phyloP scores from a whole-genome alignment of 345 rosid species.

The Atalantia buxifolia region DNA sequence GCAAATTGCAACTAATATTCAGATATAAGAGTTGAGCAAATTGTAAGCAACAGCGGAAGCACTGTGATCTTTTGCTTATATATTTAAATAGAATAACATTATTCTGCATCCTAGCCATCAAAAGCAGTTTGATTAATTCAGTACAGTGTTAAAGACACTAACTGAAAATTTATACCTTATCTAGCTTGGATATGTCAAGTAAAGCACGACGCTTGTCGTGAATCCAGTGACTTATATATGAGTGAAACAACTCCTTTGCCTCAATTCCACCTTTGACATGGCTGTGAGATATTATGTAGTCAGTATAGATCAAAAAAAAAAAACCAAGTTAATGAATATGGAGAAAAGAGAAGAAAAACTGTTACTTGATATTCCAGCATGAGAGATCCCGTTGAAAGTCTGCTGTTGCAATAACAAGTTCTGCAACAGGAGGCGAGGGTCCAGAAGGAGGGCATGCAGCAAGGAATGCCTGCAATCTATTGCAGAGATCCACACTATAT shows the following conservation, averaged over 20 bases:
- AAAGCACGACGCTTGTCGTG: conserved; percentile 68
- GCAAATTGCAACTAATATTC: not conserved
- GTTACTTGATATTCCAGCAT: conserved; percentile 72
- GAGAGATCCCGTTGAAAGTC: conserved; percentile 90
- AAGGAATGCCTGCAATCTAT: conserved; percentile 74
- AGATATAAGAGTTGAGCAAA: not conserved
- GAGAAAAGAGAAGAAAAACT: not conserved
- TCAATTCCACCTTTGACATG: conserved; percentile 86
- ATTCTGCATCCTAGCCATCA: not conserved
- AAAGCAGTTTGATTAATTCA: not conserved
- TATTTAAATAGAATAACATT: not conserved
- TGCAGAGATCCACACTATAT: conserved; percentile 82
- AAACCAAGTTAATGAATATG: not conserved
- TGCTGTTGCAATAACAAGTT: conserved; percentile 85
- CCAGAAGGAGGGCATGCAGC: conserved; percentile 89
- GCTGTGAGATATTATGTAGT: conserved; percentile 42
- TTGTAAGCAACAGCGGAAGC: not conserved
- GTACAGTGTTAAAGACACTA: not conserved
- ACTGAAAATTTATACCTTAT: conserved; percentile 53
- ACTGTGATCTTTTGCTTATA: not conserved
- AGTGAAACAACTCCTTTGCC: conserved; percentile 82
- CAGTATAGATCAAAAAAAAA: conserved; percentile 4
- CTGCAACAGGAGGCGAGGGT: conserved; percentile 74
- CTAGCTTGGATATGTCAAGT: conserved; percentile 79
- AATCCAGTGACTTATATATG: conserved; percentile 82